These are phyloP conservation scores for Magnaporthales sp. DNA, from an alignment of 2,329 filamentous ascomycete species.

Conservation along the genomic window DNA sequence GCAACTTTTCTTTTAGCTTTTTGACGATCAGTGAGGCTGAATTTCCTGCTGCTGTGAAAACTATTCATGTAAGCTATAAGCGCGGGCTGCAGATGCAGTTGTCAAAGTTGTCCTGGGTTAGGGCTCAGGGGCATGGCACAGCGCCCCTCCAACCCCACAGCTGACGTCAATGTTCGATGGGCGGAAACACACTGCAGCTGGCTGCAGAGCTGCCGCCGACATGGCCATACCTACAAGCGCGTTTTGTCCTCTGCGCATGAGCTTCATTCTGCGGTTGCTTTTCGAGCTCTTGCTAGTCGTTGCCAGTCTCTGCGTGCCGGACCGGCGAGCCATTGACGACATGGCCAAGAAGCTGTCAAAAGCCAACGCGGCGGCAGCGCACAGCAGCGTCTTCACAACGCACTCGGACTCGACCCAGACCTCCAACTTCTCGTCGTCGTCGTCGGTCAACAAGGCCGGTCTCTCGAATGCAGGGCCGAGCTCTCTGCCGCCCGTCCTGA, in stretches of 20 bases:
- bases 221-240: background rate
- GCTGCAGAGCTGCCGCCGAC: background rate
- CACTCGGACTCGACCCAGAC: background rate
- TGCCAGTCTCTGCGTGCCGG: background rate
- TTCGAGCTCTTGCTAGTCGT: background rate
- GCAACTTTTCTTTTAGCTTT: background rate
- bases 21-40: too few species aligned
- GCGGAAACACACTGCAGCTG: background rate
- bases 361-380: background rate
- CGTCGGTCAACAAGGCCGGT: background rate
- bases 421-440: background rate
- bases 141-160: conserved; percentile 1
- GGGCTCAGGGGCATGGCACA: background rate
- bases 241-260: background rate
- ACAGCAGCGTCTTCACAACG: conserved; percentile 2
- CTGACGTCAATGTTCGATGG: background rate
- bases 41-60: too few species aligned
- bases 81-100: too few species aligned
- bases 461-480: background rate
- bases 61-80: too few species aligned
- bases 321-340: background rate
- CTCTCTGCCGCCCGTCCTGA: conserved; percentile 25
- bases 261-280: background rate
- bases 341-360: conserved; percentile 10
- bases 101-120: conserved; percentile 1